Percentiles rank a stretch among this genome's conserved stretches.
Conservation (phyloP, 2,329 filamentous ascomycete species). For the Colletotrichum trifolii region DNA sequence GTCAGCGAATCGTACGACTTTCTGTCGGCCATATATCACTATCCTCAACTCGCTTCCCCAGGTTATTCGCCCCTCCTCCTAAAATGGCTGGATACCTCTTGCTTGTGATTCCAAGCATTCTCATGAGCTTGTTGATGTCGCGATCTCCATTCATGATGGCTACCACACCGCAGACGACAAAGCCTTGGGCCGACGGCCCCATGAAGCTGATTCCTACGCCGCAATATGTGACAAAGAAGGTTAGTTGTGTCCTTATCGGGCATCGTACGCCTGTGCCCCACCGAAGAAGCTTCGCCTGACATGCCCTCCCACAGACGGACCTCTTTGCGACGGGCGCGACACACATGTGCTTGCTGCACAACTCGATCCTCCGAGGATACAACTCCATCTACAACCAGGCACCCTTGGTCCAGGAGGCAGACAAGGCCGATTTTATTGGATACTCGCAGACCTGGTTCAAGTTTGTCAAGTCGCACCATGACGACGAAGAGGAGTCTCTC, state of each 20-base stretch:
- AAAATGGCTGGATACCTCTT: slow-evolving; percentile 39
- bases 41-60: neutral
- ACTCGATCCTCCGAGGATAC: slow-evolving; percentile 71
- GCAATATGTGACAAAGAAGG: slow-evolving; percentile 63
- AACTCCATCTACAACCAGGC: slow-evolving; percentile 73
- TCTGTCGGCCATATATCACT: slow-evolving; percentile 21
- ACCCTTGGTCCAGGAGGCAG: slow-evolving; percentile 59
- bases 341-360: slow-evolving; percentile 72
- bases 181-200: slow-evolving; percentile 64
- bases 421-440: slow-evolving; percentile 66
- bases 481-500: slow-evolving; percentile 67
- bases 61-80: slow-evolving; percentile 16
- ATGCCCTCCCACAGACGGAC: slow-evolving; percentile 56
- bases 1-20: slow-evolving; percentile 30
- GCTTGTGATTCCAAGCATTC: slow-evolving; percentile 44
- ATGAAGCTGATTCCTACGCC: slow-evolving; percentile 66
- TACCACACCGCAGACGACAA: slow-evolving; percentile 46
- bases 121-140: slow-evolving; percentile 46
- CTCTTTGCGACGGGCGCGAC: slow-evolving; percentile 69
- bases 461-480: slow-evolving; percentile 70
- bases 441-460: slow-evolving; percentile 69
- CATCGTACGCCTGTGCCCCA: slow-evolving; percentile 1
- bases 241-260: slow-evolving; percentile 37
- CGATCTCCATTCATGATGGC: slow-evolving; percentile 50
- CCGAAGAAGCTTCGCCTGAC: slow-evolving; percentile 22